A percentile compares a stretch with the other conserved stretches of the same genome.
Conservation (phyloP, 1,284 basidiomycete species). For the Cutaneotrichosporon cutaneum region DNA sequence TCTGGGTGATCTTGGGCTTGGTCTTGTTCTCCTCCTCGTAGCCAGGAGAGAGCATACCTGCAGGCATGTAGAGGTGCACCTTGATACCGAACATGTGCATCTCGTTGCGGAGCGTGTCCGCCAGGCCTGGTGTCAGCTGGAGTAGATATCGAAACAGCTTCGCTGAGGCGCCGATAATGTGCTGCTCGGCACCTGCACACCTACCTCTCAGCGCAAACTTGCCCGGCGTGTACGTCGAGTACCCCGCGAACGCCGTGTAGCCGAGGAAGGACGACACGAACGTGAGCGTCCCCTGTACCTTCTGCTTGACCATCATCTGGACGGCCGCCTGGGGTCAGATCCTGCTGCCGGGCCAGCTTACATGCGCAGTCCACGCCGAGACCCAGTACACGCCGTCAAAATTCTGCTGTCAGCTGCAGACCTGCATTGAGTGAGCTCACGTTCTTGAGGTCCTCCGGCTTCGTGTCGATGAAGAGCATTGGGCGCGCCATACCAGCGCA, state of each 20-base stretch:
- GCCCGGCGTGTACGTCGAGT: slow-evolving; percentile 78
- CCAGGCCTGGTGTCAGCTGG: slow-evolving; percentile 62
- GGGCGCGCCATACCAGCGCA: slow-evolving; percentile 73
- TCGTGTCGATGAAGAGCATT: slow-evolving; percentile 69
- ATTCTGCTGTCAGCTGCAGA: slow-evolving; percentile 32
- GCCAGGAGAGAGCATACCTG: slow-evolving; percentile 79
- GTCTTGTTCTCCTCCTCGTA: slow-evolving; percentile 74
- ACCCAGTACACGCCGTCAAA: slow-evolving; percentile 58
- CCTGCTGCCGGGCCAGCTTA: not conserved
- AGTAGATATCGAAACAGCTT: too few species aligned
- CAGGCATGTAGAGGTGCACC: slow-evolving; percentile 84
- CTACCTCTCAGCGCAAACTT: slow-evolving; percentile 78
- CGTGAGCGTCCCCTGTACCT: slow-evolving; percentile 66
- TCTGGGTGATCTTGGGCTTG: slow-evolving; percentile 75
- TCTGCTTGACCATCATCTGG: slow-evolving; percentile 66
- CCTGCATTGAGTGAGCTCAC: slow-evolving; percentile 49
- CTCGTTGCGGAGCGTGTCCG: slow-evolving; percentile 81
- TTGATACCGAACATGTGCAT: slow-evolving; percentile 67
- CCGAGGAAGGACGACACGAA: slow-evolving; percentile 80
- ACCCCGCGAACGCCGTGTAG: slow-evolving; percentile 79
- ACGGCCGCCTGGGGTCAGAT: slow-evolving; percentile 57
- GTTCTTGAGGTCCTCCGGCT: slow-evolving; percentile 60
- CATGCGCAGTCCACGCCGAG: slow-evolving; percentile 69
- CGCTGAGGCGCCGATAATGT: not conserved
- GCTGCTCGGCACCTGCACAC: slow-evolving; percentile 40